Evolutionary conservation across 192 early-diverging fungal species (phyloP), one percentile per base, ranked within the genome.

Genomic region (Thamnidium elegans): DNA sequence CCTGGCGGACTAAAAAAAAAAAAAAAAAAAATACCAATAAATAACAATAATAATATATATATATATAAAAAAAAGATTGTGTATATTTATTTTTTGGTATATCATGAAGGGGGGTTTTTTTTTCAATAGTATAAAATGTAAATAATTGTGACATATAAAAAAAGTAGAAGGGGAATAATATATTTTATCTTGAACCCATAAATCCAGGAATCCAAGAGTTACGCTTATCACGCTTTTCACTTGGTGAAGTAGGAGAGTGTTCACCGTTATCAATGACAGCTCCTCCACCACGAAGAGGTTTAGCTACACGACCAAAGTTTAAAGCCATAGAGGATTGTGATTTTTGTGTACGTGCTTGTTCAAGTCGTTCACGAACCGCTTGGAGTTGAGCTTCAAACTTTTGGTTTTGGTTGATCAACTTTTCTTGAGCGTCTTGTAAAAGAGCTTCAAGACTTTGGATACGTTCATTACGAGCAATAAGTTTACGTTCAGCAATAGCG

Each of bases 401-500:
- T 66, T 84, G 84, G 59, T 92, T 90, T 75, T 91, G 89, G 64
- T 70, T 79, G 44, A 84, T 86, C 17, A 93, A 68, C 72, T 95
- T 93, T 42, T 81, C 88, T 75, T 97, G 92, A 42, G 89, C 89
- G 78, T 88, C 92, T 62, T 87, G 87, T 50, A 98, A 71, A 10
- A 94, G 78, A 31, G 70, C 62, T 74, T 99, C 97, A 65, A 99
- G 79, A 50, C 87, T 94, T 60, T 87, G 81, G 51, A 99, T 97
- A 62, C 96, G 91, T 76, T 98, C 95, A 65, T 94, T 97, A 39
- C 96, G 86, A 1, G 93, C 91, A 58, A 76, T 77, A 50, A 99
- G 77, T 84, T 97, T 97, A 64, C 96, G 90, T 44, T 99, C 96
- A 32, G 88, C 81, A 42, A 96, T 79, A 32, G 90, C 85, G 3